Percentiles rank a stretch among this genome's conserved stretches.
These are phyloP conservation scores for Paraconiothyrium brasiliense DNA, from an alignment of 2,329 filamentous ascomycete genomes.

Conservation along the genomic window DNA sequence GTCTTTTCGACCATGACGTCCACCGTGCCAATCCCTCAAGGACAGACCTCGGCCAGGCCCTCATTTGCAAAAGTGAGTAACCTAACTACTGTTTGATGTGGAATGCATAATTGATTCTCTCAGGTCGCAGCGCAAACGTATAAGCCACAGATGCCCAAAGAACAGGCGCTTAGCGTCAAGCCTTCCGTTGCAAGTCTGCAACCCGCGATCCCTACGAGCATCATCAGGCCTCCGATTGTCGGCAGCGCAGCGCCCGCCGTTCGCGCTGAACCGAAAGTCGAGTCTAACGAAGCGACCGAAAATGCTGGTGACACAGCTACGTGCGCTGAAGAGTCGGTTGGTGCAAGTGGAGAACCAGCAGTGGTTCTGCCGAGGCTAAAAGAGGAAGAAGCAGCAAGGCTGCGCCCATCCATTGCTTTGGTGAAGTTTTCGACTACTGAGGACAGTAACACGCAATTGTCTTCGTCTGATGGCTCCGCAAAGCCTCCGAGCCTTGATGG, in stretches of 20 bases:
- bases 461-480: conserved; percentile 69
- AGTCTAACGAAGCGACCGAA: conserved; percentile 32
- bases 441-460: conserved; percentile 57
- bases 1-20: conserved; percentile 41
- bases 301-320: conserved; percentile 34
- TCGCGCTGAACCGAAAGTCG: conserved; percentile 24
- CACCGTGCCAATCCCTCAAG: conserved; percentile 38
- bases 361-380: conserved; percentile 58
- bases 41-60: conserved; percentile 59
- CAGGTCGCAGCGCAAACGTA: conserved; percentile 55
- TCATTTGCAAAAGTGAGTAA: conserved; percentile 79
- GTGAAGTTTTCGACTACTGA: conserved; percentile 50
- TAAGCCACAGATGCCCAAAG: conserved; percentile 41
- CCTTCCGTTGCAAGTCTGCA: conserved; percentile 36
- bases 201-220: conserved; percentile 32
- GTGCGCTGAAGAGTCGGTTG: conserved; percentile 37
- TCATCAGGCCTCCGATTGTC: conserved; percentile 29
- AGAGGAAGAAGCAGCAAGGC: conserved; percentile 37
- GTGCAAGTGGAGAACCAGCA: conserved; percentile 30
- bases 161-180: conserved; percentile 34
- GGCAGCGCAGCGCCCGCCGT: conserved; percentile 30
- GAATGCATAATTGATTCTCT: conserved; percentile 25
- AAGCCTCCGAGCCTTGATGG: conserved; percentile 92
- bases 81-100: conserved; percentile 50
- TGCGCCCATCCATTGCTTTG: conserved; percentile 38